Evolutionary conservation across 306 rosid species (phyloP).

Genomic region (Inga laurina): DNA sequence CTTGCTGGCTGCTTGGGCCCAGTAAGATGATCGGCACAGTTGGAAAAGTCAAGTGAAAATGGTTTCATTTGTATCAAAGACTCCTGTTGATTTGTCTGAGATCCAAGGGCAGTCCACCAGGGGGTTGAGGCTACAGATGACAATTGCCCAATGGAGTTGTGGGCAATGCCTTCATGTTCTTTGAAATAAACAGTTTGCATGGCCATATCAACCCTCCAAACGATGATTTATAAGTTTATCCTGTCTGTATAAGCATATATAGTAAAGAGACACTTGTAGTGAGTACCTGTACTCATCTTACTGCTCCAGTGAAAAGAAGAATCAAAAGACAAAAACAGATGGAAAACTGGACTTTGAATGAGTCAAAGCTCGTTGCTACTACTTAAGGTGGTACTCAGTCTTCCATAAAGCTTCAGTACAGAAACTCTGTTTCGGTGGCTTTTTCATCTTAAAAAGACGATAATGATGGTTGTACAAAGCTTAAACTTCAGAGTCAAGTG

Average conservation of each 20-base stretch:
- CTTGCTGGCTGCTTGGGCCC: slow-evolving; percentile 36
- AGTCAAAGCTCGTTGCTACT: neutral
- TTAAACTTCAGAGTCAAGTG: neutral
- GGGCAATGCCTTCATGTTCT: slow-evolving; percentile 59
- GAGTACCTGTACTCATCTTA: neutral
- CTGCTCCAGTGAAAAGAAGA: neutral
- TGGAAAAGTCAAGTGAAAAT: slow-evolving; percentile 44
- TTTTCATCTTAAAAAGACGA: neutral
- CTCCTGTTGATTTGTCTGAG: slow-evolving; percentile 51
- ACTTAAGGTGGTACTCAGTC: slow-evolving; percentile 11
- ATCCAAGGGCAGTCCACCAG: slow-evolving; percentile 62
- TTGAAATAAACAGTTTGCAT: slow-evolving; percentile 58
- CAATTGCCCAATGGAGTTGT: slow-evolving; percentile 53
- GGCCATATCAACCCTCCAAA: slow-evolving; percentile 45
- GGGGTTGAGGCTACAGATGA: slow-evolving; percentile 50
- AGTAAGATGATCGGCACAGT: slow-evolving; percentile 46
- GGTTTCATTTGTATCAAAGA: slow-evolving; percentile 51
- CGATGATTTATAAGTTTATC: neutral
- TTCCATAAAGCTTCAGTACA: neutral
- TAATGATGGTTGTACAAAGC: neutral
- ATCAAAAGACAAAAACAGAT: neutral
- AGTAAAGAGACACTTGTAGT: neutral
- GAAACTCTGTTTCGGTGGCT: slow-evolving; percentile 1
- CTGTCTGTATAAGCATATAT: slow-evolving; percentile 41
- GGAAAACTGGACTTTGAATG: neutral